Evolutionary conservation across 1,284 basidiomycete species (phyloP), one percentile per base, ranked within the genome.

Genomic region (Violaceomyces palustris): DNA sequence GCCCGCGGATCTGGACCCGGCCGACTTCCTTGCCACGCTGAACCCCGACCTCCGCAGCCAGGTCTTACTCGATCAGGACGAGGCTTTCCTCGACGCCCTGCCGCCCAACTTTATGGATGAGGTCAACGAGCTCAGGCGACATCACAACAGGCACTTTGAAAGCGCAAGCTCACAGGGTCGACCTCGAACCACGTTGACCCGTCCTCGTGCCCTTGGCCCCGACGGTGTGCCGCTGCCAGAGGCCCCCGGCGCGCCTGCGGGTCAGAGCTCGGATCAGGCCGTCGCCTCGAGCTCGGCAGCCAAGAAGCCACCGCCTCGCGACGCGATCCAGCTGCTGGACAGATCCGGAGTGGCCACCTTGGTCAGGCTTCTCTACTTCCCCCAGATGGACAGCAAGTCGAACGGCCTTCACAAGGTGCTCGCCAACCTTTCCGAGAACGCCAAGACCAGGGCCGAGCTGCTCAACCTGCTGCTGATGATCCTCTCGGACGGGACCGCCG

Each of bases 281-380:
- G 21, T n/a, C n/a, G n/a, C n/a, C n/a, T n/a, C n/a, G n/a, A n/a
- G n/a, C n/a, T n/a, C n/a, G n/a, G n/a, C n/a, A n/a, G n/a, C n/a
- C n/a, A 50, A 37, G 34, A 48, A 46, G 25, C 32, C 39, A 4
- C 41, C 33, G 2, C 42, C 50, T 18, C 54, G 70, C 14, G 93
- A 99, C 62, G 88, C 92, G 2, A 88, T 97, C 22, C 89, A 92
- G 67, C 81, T 99, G 3, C 80, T 99, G 27, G 94, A 99, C 74
- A 93, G 89, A 69, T 76, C 82, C 15, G 89, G 91, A 6, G 82
- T 98, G 36, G 87, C 92, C 1, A 84, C 88, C 18, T 82, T 98
- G 6, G 83, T 97, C 25, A 85, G 93, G 25, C 80, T 98, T 7
- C 81, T 99, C 17, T 98, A 97, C 80, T 96, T 92, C 80, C 94